Evolutionary conservation across 805 yeast species (phyloP).

Genomic region (Candida dendrica): DNA sequence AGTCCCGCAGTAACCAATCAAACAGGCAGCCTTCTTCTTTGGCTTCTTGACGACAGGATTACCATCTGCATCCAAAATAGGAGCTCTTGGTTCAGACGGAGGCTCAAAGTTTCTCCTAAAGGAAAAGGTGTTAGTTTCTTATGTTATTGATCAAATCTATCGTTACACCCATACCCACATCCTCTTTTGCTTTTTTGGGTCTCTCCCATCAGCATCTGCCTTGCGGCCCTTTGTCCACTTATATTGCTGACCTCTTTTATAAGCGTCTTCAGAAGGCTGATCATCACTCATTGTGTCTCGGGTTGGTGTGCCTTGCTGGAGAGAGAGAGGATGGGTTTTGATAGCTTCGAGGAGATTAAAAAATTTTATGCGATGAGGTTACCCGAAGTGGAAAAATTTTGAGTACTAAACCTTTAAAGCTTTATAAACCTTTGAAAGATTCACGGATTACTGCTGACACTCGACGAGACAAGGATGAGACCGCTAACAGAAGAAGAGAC

Average conservation of each 20-base stretch:
- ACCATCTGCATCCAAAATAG: slow-evolving; percentile 51
- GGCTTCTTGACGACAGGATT: slow-evolving; percentile 64
- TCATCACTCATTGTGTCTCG: slow-evolving; percentile 14
- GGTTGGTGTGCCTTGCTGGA: too few relatives aligned
- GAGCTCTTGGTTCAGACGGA: slow-evolving; percentile 12
- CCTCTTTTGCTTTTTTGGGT: slow-evolving; percentile 13
- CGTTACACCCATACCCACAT: slow-evolving; percentile 22
- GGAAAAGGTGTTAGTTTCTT: background rate
- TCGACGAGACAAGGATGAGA: slow-evolving; percentile 52
- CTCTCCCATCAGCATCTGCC: slow-evolving; percentile 14
- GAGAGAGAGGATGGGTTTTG: too few relatives aligned
- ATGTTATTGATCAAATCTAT: background rate
- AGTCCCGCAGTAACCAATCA: slow-evolving; percentile 93
- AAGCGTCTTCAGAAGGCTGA: slow-evolving; percentile 30
- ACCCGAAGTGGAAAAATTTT: background rate
- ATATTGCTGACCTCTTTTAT: slow-evolving; percentile 34
- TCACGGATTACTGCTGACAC: background rate
- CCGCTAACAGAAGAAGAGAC: slow-evolving; percentile 96
- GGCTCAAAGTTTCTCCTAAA: slow-evolving; percentile 9
- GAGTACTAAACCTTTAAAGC: background rate
- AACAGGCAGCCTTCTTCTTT: slow-evolving; percentile 81
- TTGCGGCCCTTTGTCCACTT: slow-evolving; percentile 25
- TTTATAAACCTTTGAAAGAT: background rate
- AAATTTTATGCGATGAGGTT: slow-evolving; percentile 2
- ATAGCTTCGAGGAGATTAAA: background rate